Conservation (phyloP, 148 eudicot genomes). For the Talinum fruticosum region DNA sequence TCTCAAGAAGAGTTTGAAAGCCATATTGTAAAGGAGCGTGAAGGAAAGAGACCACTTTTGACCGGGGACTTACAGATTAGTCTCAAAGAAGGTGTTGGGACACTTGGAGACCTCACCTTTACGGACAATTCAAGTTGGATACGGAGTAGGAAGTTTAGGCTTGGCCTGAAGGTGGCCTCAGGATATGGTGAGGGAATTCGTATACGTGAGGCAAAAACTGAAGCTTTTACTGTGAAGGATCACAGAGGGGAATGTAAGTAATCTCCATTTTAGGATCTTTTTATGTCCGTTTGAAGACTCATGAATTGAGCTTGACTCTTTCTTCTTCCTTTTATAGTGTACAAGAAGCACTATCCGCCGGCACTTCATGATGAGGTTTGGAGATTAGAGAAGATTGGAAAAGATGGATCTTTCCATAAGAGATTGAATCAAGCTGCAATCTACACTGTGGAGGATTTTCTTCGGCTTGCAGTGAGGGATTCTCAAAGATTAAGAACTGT, state of each 20-base stretch:
- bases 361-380: slow-evolving; percentile 88
- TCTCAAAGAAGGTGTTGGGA: slow-evolving; percentile 95
- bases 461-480: slow-evolving; percentile 85
- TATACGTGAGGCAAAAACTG: slow-evolving; percentile 93
- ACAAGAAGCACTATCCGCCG: slow-evolving; percentile 97
- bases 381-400: slow-evolving; percentile 98
- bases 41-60: slow-evolving; percentile 87
- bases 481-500: slow-evolving; percentile 73
- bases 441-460: slow-evolving; percentile 77
- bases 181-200: slow-evolving; percentile 67
- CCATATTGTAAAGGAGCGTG: slow-evolving; percentile 91
- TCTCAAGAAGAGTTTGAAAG: slow-evolving; percentile 77
- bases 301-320: neutral
- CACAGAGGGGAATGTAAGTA: slow-evolving; percentile 94
- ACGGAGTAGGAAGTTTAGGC: slow-evolving; percentile 87
- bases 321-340: slow-evolving; percentile 41
- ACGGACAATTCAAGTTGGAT: slow-evolving; percentile 98
- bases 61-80: slow-evolving; percentile 76
- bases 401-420: slow-evolving; percentile 98
- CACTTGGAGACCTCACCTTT: slow-evolving; percentile 82
- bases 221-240: slow-evolving; percentile 93
- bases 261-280: neutral
- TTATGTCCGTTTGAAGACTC: neutral
- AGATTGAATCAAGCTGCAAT: slow-evolving; percentile 60
- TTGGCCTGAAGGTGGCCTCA: slow-evolving; percentile 73